Evolutionary conservation across 345 rosid genomes (phyloP).

Genomic region (Brassica rapa): DNA sequence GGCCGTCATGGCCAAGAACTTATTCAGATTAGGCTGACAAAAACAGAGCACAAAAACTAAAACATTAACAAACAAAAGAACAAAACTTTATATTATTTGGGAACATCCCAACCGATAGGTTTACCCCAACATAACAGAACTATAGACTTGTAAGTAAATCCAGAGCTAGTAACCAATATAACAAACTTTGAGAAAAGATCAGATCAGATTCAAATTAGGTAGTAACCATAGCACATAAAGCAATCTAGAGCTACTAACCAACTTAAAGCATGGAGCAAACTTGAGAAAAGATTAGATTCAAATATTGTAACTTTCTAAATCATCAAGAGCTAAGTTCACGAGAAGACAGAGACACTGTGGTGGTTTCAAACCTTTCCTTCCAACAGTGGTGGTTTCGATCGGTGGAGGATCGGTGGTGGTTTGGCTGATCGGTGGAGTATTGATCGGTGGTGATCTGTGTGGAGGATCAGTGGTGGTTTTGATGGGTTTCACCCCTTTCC

Average conservation of each 20-base stretch:
- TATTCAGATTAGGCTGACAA: constrained; percentile 75
- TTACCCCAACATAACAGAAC: neutral
- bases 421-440: no score
- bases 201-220: constrained; percentile 61
- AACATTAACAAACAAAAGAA: constrained; percentile 13
- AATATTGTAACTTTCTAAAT: neutral
- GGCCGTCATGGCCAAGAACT: constrained; percentile 76
- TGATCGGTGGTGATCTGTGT: no score
- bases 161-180: neutral
- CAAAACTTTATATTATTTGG: neutral
- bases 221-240: constrained; percentile 45
- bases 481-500: no score
- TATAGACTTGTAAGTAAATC: neutral
- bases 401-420: no score
- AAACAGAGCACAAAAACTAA: constrained; percentile 35
- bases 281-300: constrained; percentile 15
- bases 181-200: constrained; percentile 3
- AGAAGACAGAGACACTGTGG: no score
- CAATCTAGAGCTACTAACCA: constrained; percentile 3
- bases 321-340: neutral
- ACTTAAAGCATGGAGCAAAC: constrained; percentile 18
- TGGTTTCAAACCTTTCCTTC: no score
- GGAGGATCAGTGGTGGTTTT: no score
- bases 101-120: neutral
- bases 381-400: no score